Base-by-base conservation (phyloP, 2,329 filamentous ascomycete species). In the Epichloe amarillans region DNA sequence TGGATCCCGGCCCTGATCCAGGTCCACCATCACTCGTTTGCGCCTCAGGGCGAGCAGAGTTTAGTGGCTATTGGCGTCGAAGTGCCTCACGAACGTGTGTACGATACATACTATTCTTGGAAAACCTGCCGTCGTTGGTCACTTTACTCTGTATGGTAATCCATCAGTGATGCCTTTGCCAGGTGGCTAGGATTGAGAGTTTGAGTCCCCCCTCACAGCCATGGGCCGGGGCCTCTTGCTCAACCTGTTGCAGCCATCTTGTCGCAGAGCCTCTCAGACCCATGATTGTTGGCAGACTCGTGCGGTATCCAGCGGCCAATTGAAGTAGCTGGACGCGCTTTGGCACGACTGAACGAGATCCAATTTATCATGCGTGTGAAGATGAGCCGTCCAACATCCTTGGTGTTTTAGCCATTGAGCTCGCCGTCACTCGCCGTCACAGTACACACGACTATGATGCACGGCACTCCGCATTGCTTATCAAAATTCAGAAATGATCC, bases 351-450 rank as follows among this genome's bases (percentile, higher is more conserved):
- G 43, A 50, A 50, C 52, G 47, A 46, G 38, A 47, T 50, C 38
- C 46, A 53, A 43, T 53, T 49, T 36, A 51, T 47, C 42, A 50
- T 52, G 52, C 50, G 50, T 47, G 39, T 49, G 46, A 50, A 53
- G 39, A 47, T 47, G 44, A 30, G 33, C 26, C 30, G 17, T 19
- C 35, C 37, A 36, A 4, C 8, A 4, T 30, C 26, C 8, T 10
- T 30, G 26, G 8, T 30, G 8, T 30, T 30, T 10, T 4, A 30
- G 26, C 26, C 26, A 26, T 26, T 26, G 26, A 26, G 26, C 26
- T 26, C 26, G 26, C 26, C 26, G 10, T 10, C 26, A 10, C 26
- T 26, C 26, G 26, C 26, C 26, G 10, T 10, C 26, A 10, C 26
- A 30, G 26, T 10, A 30, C 19, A 21, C 3, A 21, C 26, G 10